Evolutionary conservation across 176 grass and related monocot genomes (phyloP).

Genomic region (Areca catechu): DNA sequence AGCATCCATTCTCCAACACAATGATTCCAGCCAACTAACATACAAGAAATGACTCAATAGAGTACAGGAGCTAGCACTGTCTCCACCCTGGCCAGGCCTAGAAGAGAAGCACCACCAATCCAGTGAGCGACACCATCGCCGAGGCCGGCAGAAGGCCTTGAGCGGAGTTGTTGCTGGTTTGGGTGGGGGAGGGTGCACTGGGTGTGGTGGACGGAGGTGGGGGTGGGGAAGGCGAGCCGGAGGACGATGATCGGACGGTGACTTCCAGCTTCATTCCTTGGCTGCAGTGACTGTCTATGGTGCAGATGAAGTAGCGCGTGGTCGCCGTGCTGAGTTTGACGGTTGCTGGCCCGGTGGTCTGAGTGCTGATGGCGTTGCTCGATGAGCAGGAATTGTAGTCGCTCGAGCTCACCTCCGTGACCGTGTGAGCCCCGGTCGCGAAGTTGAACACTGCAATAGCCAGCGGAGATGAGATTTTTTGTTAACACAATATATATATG

Average conservation of each 20-base stretch:
- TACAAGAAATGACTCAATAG: too few relatives aligned
- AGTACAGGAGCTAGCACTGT: too few relatives aligned
- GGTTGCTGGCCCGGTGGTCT: conserved; percentile 22
- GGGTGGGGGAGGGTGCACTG: too few relatives aligned
- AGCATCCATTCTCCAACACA: too few relatives aligned
- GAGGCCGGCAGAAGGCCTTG: too few relatives aligned
- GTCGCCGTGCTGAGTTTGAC: conserved; percentile 26
- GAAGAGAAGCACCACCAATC: too few relatives aligned
- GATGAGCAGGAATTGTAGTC: conserved; percentile 45
- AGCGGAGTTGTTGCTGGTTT: too few relatives aligned
- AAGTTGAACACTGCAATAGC: conserved; percentile 56
- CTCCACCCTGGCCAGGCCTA: too few relatives aligned
- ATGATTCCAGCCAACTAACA: too few relatives aligned
- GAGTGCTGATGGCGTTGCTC: conserved; percentile 26
- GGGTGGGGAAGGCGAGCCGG: conserved; percentile 5
- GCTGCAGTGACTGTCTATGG: conserved; percentile 36
- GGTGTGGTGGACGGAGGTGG: neutral
- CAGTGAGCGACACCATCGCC: too few relatives aligned
- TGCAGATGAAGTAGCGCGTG: conserved; percentile 66
- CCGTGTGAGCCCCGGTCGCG: conserved; percentile 17
- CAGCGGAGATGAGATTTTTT: neutral
- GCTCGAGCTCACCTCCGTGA: conserved; percentile 36
- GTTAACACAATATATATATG: neutral
- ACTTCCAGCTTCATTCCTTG: conserved; percentile 62
- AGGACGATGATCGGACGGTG: conserved; percentile 19